Evolutionary conservation across 768 basidiomycete genomes (phyloP).

Genomic region (Leccinellum rugosiceps): DNA sequence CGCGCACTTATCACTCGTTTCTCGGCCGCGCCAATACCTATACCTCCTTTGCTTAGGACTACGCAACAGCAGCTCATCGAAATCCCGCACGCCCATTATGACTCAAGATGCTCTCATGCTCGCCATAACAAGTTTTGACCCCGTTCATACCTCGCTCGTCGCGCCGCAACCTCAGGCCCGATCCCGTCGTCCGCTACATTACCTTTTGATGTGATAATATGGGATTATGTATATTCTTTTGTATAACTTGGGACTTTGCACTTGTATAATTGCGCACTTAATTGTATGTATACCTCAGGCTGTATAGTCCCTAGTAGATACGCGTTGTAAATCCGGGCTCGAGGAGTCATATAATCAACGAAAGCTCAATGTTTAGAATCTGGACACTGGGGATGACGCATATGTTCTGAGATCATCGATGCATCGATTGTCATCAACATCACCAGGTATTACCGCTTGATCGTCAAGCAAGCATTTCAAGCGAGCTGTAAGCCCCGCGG

Average conservation of each 20-base stretch:
- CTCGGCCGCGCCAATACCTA: constrained; percentile 18
- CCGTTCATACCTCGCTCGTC: constrained; percentile 6
- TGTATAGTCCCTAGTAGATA: neutral
- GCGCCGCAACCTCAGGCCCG: constrained; percentile 20
- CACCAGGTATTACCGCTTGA: neutral
- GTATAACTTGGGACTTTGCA: constrained; percentile 19
- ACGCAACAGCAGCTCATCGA: neutral
- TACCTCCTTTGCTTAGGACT: constrained; percentile 19
- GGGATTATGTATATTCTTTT: constrained; percentile 33
- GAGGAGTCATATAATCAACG: too few relatives aligned
- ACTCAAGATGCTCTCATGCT: constrained; percentile 22
- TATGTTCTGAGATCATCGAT: neutral
- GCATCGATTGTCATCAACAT: neutral
- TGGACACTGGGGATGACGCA: neutral
- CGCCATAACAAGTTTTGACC: neutral
- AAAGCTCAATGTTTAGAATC: neutral
- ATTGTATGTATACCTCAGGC: constrained; percentile 24
- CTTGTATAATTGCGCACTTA: constrained; percentile 23
- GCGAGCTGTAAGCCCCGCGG: too few relatives aligned
- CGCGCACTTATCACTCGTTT: constrained; percentile 10
- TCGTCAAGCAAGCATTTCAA: neutral
- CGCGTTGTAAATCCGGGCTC: neutral
- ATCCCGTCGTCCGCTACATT: constrained; percentile 8
- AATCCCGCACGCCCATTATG: constrained; percentile 6
- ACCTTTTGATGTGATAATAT: constrained; percentile 25